Percentiles rank a stretch among this genome's conserved stretches.
phyloP scores from a whole-genome alignment of 805 yeast species.

The Spathaspora hagerdaliae region DNA sequence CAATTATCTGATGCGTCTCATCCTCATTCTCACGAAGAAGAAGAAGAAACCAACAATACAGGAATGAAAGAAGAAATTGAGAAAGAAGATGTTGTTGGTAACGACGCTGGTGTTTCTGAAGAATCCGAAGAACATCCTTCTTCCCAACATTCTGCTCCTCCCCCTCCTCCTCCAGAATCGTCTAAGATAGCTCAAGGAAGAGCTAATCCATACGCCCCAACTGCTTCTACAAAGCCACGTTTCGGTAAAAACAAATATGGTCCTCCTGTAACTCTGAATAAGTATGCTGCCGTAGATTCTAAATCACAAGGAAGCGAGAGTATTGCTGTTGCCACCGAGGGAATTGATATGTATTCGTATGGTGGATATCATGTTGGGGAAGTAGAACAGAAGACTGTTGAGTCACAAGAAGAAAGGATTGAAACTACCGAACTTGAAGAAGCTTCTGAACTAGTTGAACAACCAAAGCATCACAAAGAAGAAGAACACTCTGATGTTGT shows the following conservation, averaged over 20 bases:
- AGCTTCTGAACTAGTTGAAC: not conserved
- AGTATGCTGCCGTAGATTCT: constrained; percentile 7
- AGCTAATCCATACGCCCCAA: constrained; percentile 38
- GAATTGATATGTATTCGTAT: constrained; percentile 5
- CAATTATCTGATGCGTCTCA: too few relatives aligned
- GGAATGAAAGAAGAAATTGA: not conserved
- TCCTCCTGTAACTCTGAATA: constrained; percentile 15
- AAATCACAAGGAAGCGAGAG: not conserved
- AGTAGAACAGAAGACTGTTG: not conserved
- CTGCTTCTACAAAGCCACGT: constrained; percentile 10
- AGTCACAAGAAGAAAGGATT: not conserved
- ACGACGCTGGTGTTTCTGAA: too few relatives aligned
- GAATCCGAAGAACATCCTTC: not conserved
- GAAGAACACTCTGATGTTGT: not conserved
- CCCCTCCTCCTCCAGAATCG: constrained; percentile 10
- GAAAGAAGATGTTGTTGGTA: not conserved
- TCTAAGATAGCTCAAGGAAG: constrained; percentile 4
- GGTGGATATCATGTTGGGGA: constrained; percentile 3
- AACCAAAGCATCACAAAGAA: constrained; percentile 1
- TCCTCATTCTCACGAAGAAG: too few relatives aligned
- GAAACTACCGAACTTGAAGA: not conserved
- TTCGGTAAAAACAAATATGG: constrained; percentile 23
- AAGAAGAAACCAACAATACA: not conserved
- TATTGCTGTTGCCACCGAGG: not conserved
- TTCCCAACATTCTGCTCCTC: not conserved